phyloP scores from a whole-genome alignment of 352 stramenopile genomes.

The Globisporangium nunn region DNA sequence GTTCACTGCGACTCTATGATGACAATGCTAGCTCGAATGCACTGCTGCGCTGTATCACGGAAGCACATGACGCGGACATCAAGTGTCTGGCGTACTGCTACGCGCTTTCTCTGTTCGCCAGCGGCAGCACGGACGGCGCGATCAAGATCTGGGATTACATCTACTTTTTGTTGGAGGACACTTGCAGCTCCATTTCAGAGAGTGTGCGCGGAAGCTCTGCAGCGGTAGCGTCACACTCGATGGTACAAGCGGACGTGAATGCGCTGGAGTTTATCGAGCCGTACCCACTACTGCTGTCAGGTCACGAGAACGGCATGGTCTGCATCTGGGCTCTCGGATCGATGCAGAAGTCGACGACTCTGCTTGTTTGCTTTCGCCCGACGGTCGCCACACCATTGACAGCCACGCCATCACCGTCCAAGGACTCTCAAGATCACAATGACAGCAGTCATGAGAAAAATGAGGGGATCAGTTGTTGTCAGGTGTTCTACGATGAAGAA shows the following conservation, averaged over 20 bases:
- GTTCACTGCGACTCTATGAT: constrained; percentile 65
- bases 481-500: constrained; percentile 56
- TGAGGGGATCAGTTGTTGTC: constrained; percentile 35
- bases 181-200: constrained; percentile 11
- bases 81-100: constrained; percentile 76
- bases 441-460: not conserved
- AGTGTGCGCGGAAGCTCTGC: not conserved
- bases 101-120: constrained; percentile 54
- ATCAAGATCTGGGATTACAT: constrained; percentile 87
- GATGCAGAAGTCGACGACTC: constrained; percentile 25
- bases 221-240: not conserved
- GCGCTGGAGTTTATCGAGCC: constrained; percentile 67
- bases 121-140: constrained; percentile 42
- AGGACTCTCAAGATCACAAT: not conserved
- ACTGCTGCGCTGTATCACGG: constrained; percentile 54
- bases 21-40: constrained; percentile 48
- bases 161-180: constrained; percentile 74
- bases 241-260: constrained; percentile 37
- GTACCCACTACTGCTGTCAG: constrained; percentile 60
- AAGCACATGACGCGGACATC: constrained; percentile 72
- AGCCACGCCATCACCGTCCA: not conserved
- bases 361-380: constrained; percentile 34
- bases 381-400: not conserved
- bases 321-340: constrained; percentile 54
- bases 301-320: constrained; percentile 62